phyloP scores from a whole-genome alignment of 75 land plant species.

The Sequoia sempervirens region DNA sequence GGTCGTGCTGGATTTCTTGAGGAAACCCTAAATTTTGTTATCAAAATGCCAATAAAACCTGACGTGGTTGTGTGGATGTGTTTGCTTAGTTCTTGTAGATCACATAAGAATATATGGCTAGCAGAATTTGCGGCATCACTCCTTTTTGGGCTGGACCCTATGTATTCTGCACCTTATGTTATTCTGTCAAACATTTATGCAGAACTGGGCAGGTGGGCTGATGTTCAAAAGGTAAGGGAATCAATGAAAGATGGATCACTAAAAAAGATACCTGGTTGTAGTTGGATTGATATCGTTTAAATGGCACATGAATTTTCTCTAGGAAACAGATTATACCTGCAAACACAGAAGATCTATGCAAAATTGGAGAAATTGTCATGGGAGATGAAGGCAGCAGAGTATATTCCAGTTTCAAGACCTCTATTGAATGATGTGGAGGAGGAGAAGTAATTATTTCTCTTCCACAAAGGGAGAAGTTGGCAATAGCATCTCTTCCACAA shows the following conservation, averaged over 20 bases:
- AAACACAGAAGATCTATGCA: constrained; percentile 10
- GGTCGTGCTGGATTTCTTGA: constrained; percentile 30
- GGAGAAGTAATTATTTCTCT: constrained; percentile 19
- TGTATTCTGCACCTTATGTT: constrained; percentile 22
- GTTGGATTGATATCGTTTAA: constrained; percentile 19
- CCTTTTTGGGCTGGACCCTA: constrained; percentile 14
- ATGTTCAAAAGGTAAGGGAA: constrained; percentile 18
- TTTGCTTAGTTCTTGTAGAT: constrained; percentile 24
- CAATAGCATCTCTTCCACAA: constrained; percentile 15
- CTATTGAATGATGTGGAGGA: constrained; percentile 14
- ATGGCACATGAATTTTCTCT: constrained; percentile 23
- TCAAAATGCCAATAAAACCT: constrained; percentile 15
- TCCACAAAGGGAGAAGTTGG: constrained; percentile 22
- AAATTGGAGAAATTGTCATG: constrained; percentile 18
- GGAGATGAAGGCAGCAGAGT: constrained; percentile 15
- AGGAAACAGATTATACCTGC: constrained; percentile 22
- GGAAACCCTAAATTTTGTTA: constrained; percentile 19
- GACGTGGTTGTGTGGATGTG: constrained; percentile 16
- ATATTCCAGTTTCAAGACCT: constrained; percentile 5
- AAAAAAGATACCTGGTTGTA: constrained; percentile 23
- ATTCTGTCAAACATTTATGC: constrained; percentile 29
- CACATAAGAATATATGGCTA: constrained; percentile 18
- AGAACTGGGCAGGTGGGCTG: constrained; percentile 19
- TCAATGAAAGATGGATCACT: constrained; percentile 14
- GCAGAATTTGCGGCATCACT: constrained; percentile 11